Evolutionary conservation across 805 yeast species (phyloP), one percentile per base, ranked within the genome.

Genomic region (Sugiyamaella qingdaonensis): DNA sequence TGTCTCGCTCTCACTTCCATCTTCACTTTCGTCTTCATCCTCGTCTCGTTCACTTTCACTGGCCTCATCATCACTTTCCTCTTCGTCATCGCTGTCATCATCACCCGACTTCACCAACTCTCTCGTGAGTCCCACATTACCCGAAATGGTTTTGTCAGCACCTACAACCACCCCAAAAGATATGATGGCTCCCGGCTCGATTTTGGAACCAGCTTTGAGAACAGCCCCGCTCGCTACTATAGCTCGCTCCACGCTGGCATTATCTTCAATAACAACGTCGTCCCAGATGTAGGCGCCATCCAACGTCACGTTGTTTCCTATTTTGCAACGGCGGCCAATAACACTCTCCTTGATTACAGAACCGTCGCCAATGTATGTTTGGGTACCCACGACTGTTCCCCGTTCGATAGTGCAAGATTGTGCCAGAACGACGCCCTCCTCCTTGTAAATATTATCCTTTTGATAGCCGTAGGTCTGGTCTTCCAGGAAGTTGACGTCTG

Each of bases 251-350:
- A 92, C 69, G 1, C 65, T 68, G 21, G 80, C 75, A 47, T 81
- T 77, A 65, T 89, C 92, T 51, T 79, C 88, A 57, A 94, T 82
- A 1, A 73, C 70, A 0, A 88, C 84, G 58, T 87, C 80, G 61
- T 89, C 95, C 96, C 97, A 92, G 45, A 94, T 79, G 65, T 87
- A 91, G 16, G 96, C 83, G 63, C 88, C 84, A 46, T 73, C 78
- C 45, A 94, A 81, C 1, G 59, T 68, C 21, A 86, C 94, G 61
- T 87, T 84, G 49, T 81, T 78, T 31, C 97, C 98, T 61, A 94
- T 88, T 52, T 73, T 78, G 70, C 97, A 91, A 56, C 85, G 78
- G 59, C 92, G 81, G 5, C 99, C 99, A 65, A 94, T 82, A 2
- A 87, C 86, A 21, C 95, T 83, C 50, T 83, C 81, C 53, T 76